Conservation (phyloP, 352 stramenopile species). For the Phytophthora sojae region DNA sequence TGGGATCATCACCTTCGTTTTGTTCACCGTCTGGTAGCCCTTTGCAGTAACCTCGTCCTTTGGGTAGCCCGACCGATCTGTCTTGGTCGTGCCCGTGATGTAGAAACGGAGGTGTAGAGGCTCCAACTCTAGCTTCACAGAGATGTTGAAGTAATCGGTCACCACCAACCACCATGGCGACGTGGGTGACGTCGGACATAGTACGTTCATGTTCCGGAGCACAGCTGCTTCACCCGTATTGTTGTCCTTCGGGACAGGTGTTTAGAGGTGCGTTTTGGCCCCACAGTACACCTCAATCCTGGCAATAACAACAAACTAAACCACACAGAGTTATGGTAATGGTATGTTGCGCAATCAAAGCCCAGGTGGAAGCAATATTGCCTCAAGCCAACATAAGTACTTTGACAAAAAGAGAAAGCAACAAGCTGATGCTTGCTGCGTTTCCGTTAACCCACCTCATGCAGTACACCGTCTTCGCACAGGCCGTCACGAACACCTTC, state of each 20-base stretch:
- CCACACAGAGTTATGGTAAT: not conserved
- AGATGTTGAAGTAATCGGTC: conserved; percentile 3
- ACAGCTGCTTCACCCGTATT: conserved; percentile 3
- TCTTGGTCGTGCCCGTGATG: conserved; percentile 2
- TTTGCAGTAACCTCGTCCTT: not conserved
- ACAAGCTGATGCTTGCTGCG: not conserved
- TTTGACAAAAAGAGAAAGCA: not conserved
- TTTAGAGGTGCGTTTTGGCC: not conserved
- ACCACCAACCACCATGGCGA: conserved; percentile 4
- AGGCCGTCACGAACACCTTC: not conserved
- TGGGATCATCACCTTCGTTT: not conserved
- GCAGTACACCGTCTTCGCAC: not conserved
- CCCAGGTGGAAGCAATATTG: not conserved
- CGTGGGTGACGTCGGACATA: not conserved
- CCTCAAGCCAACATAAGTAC: not conserved
- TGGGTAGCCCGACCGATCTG: not conserved
- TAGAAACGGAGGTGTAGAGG: conserved; percentile 3
- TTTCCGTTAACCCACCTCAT: not conserved
- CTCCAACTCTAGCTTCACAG: conserved; percentile 3
- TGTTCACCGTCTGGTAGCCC: conserved; percentile 6
- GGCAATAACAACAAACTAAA: not conserved
- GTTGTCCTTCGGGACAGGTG: conserved; percentile 8
- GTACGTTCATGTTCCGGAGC: conserved; percentile 12
- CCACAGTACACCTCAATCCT: conserved; percentile 6
- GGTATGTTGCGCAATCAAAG: not conserved